Percentiles rank a stretch among this genome's conserved stretches.
Evolutionary conservation across 148 eudicot genomes (phyloP).

Genomic region (Nepenthes mirabilis): DNA sequence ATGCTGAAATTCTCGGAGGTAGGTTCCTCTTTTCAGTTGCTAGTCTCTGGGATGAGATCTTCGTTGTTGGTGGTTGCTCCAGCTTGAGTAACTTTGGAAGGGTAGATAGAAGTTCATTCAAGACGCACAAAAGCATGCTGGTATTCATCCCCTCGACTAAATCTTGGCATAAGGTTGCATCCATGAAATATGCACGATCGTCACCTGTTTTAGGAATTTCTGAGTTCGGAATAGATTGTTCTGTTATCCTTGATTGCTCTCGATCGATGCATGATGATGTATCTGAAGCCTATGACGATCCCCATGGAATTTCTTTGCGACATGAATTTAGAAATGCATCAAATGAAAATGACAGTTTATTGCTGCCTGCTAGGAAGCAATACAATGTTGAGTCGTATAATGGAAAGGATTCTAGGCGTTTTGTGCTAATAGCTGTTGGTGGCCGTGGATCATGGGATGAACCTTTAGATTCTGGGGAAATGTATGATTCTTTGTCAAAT

Average conservation of each 20-base stretch:
- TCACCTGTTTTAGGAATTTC: slow-evolving; percentile 65
- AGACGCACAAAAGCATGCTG: slow-evolving; percentile 75
- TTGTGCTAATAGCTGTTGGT: slow-evolving; percentile 73
- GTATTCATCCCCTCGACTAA: slow-evolving; percentile 61
- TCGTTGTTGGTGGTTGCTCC: slow-evolving; percentile 86
- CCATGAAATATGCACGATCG: slow-evolving; percentile 89
- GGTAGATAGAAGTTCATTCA: slow-evolving; percentile 75
- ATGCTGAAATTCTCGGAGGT: slow-evolving; percentile 62
- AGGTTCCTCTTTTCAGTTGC: slow-evolving; percentile 81
- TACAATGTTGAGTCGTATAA: slow-evolving; percentile 27
- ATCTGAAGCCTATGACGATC: slow-evolving; percentile 91
- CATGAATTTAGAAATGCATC: slow-evolving; percentile 52
- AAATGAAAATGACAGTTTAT: slow-evolving; percentile 40
- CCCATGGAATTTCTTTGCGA: slow-evolving; percentile 84
- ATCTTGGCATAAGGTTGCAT: slow-evolving; percentile 67
- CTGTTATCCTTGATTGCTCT: slow-evolving; percentile 35
- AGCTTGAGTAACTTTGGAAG: slow-evolving; percentile 72
- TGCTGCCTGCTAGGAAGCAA: slow-evolving; percentile 23
- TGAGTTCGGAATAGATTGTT: slow-evolving; percentile 46
- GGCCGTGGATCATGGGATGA: slow-evolving; percentile 96
- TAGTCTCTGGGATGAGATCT: slow-evolving; percentile 58
- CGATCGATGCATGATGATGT: slow-evolving; percentile 68
- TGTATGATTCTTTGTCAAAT: slow-evolving; percentile 68
- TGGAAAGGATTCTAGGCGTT: slow-evolving; percentile 37
- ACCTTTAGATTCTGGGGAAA: slow-evolving; percentile 73